Percentiles rank a stretch among this genome's conserved stretches.
Evolutionary conservation across 352 stramenopile genomes (phyloP).

Genomic region (Peronospora farinosa): DNA sequence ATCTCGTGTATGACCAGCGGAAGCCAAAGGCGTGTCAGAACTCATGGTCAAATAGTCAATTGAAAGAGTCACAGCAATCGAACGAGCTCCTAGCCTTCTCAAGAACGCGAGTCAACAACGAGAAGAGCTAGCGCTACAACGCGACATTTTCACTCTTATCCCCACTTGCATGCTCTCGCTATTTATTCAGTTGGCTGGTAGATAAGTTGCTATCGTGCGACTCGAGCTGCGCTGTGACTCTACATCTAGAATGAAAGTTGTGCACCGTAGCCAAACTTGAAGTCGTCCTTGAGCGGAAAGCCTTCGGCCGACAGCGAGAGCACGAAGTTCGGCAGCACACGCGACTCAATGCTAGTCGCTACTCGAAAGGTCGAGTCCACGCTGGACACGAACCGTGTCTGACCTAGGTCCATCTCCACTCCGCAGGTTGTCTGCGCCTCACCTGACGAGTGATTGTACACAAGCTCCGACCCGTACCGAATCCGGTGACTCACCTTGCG

Average conservation of each 20-base stretch:
- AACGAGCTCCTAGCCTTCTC: conserved; percentile 24
- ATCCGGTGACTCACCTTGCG: conserved; percentile 80
- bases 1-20: background rate
- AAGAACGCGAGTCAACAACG: conserved; percentile 15
- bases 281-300: conserved; percentile 83
- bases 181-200: conserved; percentile 17
- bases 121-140: no score
- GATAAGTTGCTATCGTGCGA: conserved; percentile 21
- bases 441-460: conserved; percentile 81
- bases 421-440: conserved; percentile 79
- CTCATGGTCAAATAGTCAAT: conserved; percentile 19
- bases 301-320: conserved; percentile 80
- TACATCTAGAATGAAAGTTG: conserved; percentile 82
- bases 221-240: conserved; percentile 20
- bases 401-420: conserved; percentile 77
- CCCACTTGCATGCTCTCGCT: conserved; percentile 18
- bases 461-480: conserved; percentile 76
- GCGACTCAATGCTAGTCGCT: conserved; percentile 75
- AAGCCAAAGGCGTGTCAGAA: background rate
- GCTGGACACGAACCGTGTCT: conserved; percentile 80
- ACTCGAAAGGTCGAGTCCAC: conserved; percentile 80
- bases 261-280: conserved; percentile 88
- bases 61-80: conserved; percentile 23
- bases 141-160: conserved; percentile 10
- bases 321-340: conserved; percentile 83